Evolutionary conservation across 352 stramenopile genomes (phyloP), one percentile per base, ranked within the genome.

Genomic region (Aphanomyces cochlioides): DNA sequence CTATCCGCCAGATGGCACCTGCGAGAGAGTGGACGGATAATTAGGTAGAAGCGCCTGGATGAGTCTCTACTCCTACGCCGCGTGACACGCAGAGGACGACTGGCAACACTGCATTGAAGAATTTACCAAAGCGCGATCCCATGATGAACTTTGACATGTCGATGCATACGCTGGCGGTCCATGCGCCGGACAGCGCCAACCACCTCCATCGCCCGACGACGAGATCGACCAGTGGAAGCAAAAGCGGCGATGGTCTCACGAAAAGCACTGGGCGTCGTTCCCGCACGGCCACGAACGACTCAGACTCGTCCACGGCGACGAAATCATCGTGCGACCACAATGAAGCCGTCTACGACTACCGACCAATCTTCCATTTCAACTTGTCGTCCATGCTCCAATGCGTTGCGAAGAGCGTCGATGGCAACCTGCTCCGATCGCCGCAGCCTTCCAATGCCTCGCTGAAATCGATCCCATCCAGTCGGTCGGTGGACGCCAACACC

Each of bases 261-360:
- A 47, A 7, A n/a, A 61, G 19, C 19, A 17, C 10, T 59, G 63
- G 39, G n/a, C 47, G 28, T 5, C 63, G 63, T 0, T n/a, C n/a
- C 8, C 45, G 45, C 17, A 54, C 47, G 8, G 17, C 21, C 54
- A 40, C 64, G 54, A 70, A 47, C 54, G 64, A 61, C 13, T 70
- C 45, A 7, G 28, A 61, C 54, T 61, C 54, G 54, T 61, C 54
- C 54, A 39, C 17, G 2, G 54, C 15, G 5, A 61, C 54, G 5
- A 19, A 61, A 37, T 40, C 54, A 37, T 61, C 54, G 19, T 13
- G 13, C 54, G 13, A 37, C 15, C 19, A n/a, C 43, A 12, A 19
- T 37, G 19, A 40, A 37, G 54, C 12, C 13, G 43, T 61, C 28
- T 64, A 56, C 47, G 64, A 70, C 17, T 70, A 70, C 47, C 59